Percentiles rank a stretch among this genome's conserved stretches.
Conservation (phyloP, 2,329 filamentous ascomycete species). For the Parascedosporium putredinis region DNA sequence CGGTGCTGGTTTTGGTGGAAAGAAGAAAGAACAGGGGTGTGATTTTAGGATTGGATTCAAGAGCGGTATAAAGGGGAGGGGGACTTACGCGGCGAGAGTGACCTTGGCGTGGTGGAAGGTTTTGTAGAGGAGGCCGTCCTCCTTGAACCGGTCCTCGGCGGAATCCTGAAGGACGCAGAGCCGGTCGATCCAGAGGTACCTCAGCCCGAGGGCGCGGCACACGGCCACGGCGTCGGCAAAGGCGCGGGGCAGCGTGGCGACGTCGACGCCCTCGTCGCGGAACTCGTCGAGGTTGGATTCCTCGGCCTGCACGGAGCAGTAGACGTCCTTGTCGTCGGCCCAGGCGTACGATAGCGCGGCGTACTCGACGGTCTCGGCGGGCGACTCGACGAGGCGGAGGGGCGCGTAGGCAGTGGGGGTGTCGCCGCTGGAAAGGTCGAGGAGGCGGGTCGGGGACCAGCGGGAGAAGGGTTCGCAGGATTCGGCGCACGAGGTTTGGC, state of each 20-base stretch:
- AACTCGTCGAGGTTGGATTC: not conserved
- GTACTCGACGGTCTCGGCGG: not conserved
- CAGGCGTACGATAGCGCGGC: not conserved
- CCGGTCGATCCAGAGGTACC: not conserved
- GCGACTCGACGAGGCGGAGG: not conserved
- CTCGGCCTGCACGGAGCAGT: not conserved
- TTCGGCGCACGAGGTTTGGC: not conserved
- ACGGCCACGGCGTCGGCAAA: not conserved
- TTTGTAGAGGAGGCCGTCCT: not conserved
- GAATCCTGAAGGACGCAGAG: not conserved
- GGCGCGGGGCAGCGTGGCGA: not conserved
- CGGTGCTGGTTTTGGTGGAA: not conserved
- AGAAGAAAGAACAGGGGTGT: not conserved
- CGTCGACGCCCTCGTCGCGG: not conserved
- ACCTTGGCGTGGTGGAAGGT: slow-evolving; percentile 1
- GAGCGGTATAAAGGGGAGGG: not conserved
- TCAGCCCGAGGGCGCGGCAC: not conserved
- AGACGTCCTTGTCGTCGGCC: not conserved
- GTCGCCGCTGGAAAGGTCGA: not conserved
- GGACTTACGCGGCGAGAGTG: not conserved
- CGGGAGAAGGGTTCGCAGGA: not conserved
- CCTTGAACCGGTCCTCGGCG: not conserved
- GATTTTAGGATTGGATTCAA: not conserved
- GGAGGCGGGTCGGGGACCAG: not conserved
- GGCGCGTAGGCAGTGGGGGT: no score